Conservation (phyloP, 1,139 yeast species). For the Insectozyma bohioensis region DNA sequence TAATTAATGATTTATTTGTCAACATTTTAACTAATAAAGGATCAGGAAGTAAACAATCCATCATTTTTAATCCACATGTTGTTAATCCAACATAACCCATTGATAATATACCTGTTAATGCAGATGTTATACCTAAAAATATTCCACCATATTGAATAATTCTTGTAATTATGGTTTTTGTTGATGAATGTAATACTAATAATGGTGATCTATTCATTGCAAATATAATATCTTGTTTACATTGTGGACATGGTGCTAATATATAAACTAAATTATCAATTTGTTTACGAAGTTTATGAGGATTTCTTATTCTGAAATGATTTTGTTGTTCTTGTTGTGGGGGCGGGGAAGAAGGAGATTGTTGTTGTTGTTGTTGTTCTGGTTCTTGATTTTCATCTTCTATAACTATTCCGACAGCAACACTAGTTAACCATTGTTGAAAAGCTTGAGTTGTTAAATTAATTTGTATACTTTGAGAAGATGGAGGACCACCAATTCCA, state of each 20-base stretch:
- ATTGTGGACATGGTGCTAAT: constrained; percentile 45
- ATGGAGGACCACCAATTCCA: constrained; percentile 19
- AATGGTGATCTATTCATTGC: constrained; percentile 31
- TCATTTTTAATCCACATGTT: constrained; percentile 39
- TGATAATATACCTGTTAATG: constrained; percentile 42
- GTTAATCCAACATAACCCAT: constrained; percentile 45
- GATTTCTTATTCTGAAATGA: not conserved
- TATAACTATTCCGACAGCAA: constrained; percentile 3
- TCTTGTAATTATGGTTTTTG: constrained; percentile 22
- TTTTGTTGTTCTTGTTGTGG: not conserved
- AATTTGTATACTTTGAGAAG: constrained; percentile 16
- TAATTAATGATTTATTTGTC: constrained; percentile 12
- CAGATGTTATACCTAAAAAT: constrained; percentile 39
- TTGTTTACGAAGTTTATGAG: not conserved
- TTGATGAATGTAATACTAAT: constrained; percentile 22
- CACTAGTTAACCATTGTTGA: constrained; percentile 19
- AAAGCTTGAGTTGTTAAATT: constrained; percentile 21
- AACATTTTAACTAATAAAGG: constrained; percentile 33
- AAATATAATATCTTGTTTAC: constrained; percentile 39
- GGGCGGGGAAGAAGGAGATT: constrained; percentile 1
- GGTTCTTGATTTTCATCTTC: constrained; percentile 3
- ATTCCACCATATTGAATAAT: constrained; percentile 33
- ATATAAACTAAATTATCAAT: constrained; percentile 22
- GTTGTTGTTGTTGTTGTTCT: not conserved
- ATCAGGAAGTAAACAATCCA: constrained; percentile 40